phyloP scores from a whole-genome alignment of 2,329 filamentous ascomycete genomes.

The Lachnellula willkommii region DNA sequence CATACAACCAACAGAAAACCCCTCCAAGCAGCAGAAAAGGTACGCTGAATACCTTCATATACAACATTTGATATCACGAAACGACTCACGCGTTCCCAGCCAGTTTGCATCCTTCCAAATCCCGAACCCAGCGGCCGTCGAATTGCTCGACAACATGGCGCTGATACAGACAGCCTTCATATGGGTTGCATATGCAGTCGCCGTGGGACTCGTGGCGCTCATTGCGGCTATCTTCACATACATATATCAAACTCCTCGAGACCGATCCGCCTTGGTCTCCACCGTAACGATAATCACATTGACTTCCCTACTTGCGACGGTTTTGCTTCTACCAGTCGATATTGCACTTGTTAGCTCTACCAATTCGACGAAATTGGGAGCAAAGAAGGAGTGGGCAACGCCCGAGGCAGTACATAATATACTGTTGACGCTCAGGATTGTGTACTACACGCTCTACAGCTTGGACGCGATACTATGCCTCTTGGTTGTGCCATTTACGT shows the following conservation, averaged over 20 bases:
- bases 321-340: slow-evolving; percentile 89
- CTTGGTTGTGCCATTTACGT: slow-evolving; percentile 86
- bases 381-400: slow-evolving; percentile 93
- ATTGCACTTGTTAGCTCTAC: slow-evolving; percentile 92
- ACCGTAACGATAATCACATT: slow-evolving; percentile 81
- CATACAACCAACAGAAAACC: too few species aligned
- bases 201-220: slow-evolving; percentile 68
- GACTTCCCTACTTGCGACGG: slow-evolving; percentile 81
- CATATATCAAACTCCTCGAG: slow-evolving; percentile 82
- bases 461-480: slow-evolving; percentile 86
- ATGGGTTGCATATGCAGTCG: slow-evolving; percentile 88
- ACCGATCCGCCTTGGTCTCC: slow-evolving; percentile 77
- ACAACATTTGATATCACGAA: too few species aligned
- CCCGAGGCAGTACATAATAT: slow-evolving; percentile 74
- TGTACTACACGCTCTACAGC: slow-evolving; percentile 91
- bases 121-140: neutral
- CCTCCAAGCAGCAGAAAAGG: too few species aligned
- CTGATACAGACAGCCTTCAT: slow-evolving; percentile 85
- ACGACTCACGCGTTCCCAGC: slow-evolving; percentile 4
- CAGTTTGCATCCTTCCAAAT: slow-evolving; percentile 6
- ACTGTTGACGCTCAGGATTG: slow-evolving; percentile 71
- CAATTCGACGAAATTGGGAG: slow-evolving; percentile 65
- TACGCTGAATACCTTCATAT: too few species aligned
- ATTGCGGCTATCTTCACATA: slow-evolving; percentile 82
- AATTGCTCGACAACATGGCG: slow-evolving; percentile 27